A percentile compares a stretch with the other conserved stretches of the same genome.
Conservation (phyloP, 1,284 basidiomycete genomes). For the Ceratobasidium sp. region DNA sequence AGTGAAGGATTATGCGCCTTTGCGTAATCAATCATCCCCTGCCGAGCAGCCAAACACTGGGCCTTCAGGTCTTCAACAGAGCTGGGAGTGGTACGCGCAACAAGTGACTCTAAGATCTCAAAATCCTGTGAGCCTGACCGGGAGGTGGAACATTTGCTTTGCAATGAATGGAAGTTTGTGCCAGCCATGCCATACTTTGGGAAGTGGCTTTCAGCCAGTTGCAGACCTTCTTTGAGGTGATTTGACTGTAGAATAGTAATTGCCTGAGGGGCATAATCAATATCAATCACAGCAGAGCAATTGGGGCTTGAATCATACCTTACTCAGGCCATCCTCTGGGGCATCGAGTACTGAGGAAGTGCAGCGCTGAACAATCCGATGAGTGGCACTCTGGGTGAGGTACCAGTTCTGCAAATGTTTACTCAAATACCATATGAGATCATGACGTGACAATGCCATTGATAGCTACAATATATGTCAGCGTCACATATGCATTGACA, state of each 20-base stretch:
- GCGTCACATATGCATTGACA: neutral
- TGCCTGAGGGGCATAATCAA: neutral
- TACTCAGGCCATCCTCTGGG: neutral
- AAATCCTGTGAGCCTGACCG: neutral
- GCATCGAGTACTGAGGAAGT: too few relatives aligned
- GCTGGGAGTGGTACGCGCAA: neutral
- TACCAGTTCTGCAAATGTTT: neutral
- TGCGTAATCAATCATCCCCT: constrained; percentile 11
- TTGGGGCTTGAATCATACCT: neutral
- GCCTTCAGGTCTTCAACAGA: neutral
- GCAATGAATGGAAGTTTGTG: neutral
- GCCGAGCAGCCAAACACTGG: neutral
- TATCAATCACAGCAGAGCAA: neutral
- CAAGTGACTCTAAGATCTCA: neutral
- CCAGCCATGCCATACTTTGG: neutral
- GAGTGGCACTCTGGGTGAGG: neutral
- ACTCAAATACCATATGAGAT: neutral
- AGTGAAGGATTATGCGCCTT: neutral
- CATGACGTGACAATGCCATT: neutral
- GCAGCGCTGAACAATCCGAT: neutral
- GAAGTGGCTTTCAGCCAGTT: neutral
- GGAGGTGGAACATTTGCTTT: neutral
- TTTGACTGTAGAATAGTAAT: neutral
- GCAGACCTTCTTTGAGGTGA: neutral
- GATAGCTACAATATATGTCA: neutral